phyloP scores from a whole-genome alignment of 257 asterid genomes.

The Voacanga thouarsii region DNA sequence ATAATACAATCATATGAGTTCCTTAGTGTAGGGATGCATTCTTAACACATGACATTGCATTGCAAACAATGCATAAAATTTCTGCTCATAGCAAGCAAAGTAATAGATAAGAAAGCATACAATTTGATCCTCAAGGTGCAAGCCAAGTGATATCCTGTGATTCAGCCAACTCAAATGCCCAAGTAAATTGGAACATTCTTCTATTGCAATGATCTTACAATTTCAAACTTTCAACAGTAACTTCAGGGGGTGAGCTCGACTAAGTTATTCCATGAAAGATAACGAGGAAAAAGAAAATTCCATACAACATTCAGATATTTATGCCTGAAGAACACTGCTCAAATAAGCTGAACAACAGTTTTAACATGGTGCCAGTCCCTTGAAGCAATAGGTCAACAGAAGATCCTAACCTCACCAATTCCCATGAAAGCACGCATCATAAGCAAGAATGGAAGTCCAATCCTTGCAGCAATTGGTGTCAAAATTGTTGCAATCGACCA shows the following conservation, averaged over 20 bases:
- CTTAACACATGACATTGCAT: neutral
- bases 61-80: neutral
- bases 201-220: neutral
- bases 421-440: conserved; percentile 97
- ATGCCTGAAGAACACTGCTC: neutral
- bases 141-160: neutral
- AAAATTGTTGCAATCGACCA: conserved; percentile 98
- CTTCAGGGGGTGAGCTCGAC: neutral
- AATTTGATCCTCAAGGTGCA: neutral
- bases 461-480: conserved; percentile 90
- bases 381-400: conserved; percentile 9
- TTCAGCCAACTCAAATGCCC: neutral
- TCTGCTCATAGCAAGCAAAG: neutral
- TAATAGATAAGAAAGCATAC: neutral
- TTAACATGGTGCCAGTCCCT: neutral
- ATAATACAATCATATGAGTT: neutral
- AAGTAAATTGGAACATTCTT: neutral
- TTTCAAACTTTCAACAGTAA: neutral
- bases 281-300: neutral
- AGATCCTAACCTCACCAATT: conserved; percentile 84
- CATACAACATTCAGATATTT: neutral
- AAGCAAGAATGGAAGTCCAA: conserved; percentile 88
- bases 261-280: neutral
- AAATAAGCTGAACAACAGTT: neutral
- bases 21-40: neutral